phyloP scores from a whole-genome alignment of 2,329 filamentous ascomycete genomes.

The Phoma sp. region DNA sequence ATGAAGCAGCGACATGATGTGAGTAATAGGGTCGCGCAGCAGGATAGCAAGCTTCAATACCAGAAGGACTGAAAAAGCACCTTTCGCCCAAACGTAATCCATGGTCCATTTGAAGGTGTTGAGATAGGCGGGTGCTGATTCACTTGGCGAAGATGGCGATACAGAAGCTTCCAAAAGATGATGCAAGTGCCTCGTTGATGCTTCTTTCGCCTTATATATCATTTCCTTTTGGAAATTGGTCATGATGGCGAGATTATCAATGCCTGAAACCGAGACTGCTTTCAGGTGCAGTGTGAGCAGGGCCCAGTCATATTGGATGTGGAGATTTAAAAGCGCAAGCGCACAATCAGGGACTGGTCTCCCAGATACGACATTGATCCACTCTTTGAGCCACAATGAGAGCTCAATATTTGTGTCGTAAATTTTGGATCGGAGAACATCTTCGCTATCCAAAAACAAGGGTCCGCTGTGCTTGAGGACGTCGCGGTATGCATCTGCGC shows the following conservation, averaged over 20 bases:
- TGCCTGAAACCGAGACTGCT: constrained; percentile 56
- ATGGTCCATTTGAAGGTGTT: constrained; percentile 61
- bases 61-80: constrained; percentile 63
- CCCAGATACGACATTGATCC: constrained; percentile 34
- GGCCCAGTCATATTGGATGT: constrained; percentile 62
- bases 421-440: constrained; percentile 25
- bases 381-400: constrained; percentile 52
- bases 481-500: constrained; percentile 38
- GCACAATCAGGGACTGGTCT: constrained; percentile 21
- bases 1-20: constrained; percentile 51
- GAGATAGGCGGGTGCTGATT: constrained; percentile 50
- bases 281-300: constrained; percentile 60
- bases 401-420: constrained; percentile 37
- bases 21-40: constrained; percentile 51
- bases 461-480: constrained; percentile 23
- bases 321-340: constrained; percentile 53
- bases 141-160: constrained; percentile 26
- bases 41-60: constrained; percentile 61
- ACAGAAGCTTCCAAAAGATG: constrained; percentile 50
- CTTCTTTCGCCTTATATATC: constrained; percentile 58
- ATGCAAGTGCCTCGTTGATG: constrained; percentile 59
- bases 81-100: constrained; percentile 66
- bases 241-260: constrained; percentile 61
- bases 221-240: constrained; percentile 56
- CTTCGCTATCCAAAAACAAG: constrained; percentile 24